Base-by-base conservation (phyloP, 441 rosid species). In the Erysimum cheiri region DNA sequence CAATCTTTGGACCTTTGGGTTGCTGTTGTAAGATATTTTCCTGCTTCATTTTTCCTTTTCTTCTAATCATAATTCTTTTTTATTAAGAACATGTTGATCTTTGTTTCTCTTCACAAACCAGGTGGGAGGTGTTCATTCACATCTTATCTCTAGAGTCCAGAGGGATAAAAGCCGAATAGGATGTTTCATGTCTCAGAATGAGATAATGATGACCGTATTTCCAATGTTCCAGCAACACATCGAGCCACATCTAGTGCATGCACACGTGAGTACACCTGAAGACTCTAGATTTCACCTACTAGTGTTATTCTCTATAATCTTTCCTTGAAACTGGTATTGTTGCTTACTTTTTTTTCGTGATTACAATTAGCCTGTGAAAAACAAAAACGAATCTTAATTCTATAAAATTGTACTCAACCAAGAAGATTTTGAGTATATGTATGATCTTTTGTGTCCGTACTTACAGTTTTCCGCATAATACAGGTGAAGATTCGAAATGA, bases 121-220 rank as follows among this genome's bases (percentile, higher is more conserved):
- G 98, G 98, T 91, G 82, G 99, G 99, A 56, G 98, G 99, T 80
- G 98, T 93, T 67, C 96, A 93, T 85, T 93, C 99, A 54, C 98
- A 96, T 83, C 82, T 96, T 74, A 90, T 96, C 77, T 88, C 98
- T 82, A 90, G 94, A 81, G 99, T 96, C 75, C 99, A 93, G 81
- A 87, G 99, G 79, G 99, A 96, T 81, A 96, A 96, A 85, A 87
- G 96, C 77, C 88, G 92, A 76, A 82, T 84, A 28, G 97, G 97
- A 53, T 83, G 87, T 76, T 91, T 88, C 80, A 81, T 96, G 88
- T 84, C 99, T 82, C 99, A 96, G 81, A 90, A 93, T 73, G 99
- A 93, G 81, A 91, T 96, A 79, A 89, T 96, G 98, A 96, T 87
- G 93, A 85, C 88, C 37, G 97, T 93, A 50, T 96, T 96, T 78